Conservation (phyloP, 1,284 basidiomycete genomes). For the Leccinum ponderosum region DNA sequence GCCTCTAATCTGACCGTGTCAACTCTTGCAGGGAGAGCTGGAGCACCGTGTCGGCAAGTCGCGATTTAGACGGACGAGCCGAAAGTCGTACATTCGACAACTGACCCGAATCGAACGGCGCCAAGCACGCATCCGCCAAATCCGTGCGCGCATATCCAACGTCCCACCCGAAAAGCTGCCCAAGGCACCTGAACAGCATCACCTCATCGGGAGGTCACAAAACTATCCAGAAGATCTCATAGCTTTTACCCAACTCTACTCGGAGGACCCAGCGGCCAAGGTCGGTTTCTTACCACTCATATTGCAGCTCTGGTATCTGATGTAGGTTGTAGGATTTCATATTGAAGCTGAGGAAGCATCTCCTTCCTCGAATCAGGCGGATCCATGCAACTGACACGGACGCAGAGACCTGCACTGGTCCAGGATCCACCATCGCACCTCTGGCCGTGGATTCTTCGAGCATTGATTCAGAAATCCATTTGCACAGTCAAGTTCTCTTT, state of each 20-base stretch:
- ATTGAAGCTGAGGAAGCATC: not conserved
- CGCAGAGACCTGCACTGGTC: not conserved
- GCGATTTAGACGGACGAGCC: no score
- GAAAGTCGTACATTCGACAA: no score
- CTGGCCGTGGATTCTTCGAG: not conserved
- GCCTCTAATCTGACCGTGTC: not conserved
- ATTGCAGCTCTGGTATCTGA: not conserved
- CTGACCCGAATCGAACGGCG: no score
- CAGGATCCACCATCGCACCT: not conserved
- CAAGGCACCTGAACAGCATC: not conserved
- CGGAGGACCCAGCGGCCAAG: not conserved
- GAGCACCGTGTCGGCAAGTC: no score
- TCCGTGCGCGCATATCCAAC: not conserved
- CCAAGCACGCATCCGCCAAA: no score
- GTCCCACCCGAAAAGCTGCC: not conserved
- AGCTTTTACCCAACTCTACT: not conserved
- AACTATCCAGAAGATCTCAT: not conserved
- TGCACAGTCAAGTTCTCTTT: not conserved
- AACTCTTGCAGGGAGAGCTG: no score
- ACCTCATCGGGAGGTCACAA: not conserved
- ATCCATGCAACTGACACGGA: not conserved
- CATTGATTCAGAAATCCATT: not conserved
- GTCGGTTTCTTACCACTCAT: not conserved
- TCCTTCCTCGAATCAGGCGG: not conserved
- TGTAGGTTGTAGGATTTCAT: not conserved